Conservation (phyloP, 176 grass and related monocot species). For the Ensete ventricosum region DNA sequence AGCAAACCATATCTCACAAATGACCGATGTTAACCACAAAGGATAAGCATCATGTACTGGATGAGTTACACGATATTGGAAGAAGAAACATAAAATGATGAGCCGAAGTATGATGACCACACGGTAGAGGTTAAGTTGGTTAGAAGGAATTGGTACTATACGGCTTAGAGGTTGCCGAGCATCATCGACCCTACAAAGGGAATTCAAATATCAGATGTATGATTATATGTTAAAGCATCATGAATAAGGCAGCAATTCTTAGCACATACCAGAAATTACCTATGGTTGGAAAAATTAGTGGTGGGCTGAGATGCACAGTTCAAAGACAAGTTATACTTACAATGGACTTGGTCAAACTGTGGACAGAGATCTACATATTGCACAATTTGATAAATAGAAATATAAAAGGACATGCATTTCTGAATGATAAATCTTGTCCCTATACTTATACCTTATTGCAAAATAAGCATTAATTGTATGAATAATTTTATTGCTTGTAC, state of each 20-base stretch:
- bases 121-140: constrained; percentile 69
- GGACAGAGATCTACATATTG: not conserved
- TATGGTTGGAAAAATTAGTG: not conserved
- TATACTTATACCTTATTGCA: too few species aligned
- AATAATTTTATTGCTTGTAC: too few species aligned
- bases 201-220: not conserved
- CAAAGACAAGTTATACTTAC: too few species aligned
- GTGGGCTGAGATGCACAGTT: not conserved
- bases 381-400: not conserved
- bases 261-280: not conserved
- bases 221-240: not conserved
- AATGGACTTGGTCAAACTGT: too few species aligned
- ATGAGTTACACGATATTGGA: constrained; percentile 85
- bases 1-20: constrained; percentile 94
- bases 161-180: constrained; percentile 83
- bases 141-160: constrained; percentile 63
- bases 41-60: constrained; percentile 73
- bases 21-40: constrained; percentile 85
- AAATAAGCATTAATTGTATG: too few species aligned
- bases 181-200: constrained; percentile 83
- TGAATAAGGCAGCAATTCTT: not conserved
- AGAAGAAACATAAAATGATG: constrained; percentile 85
- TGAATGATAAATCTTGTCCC: too few species aligned
- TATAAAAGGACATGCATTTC: too few species aligned
- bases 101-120: constrained; percentile 70